Percentiles rank a stretch among this genome's conserved stretches.
Conservation (phyloP, 2,329 filamentous ascomycete genomes). For the Fusarium dimerum region DNA sequence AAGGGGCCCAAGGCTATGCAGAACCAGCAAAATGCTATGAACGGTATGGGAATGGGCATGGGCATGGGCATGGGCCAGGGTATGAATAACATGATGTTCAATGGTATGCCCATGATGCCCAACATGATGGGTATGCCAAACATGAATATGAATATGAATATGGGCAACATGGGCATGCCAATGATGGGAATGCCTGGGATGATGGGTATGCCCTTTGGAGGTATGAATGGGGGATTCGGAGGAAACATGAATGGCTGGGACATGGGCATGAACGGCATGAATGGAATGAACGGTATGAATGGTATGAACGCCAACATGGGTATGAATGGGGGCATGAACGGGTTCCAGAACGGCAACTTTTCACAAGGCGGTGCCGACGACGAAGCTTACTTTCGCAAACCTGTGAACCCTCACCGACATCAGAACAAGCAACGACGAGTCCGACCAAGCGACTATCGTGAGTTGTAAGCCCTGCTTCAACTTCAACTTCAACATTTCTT, state of each 20-base stretch:
- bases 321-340: slow-evolving; percentile 34
- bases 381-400: slow-evolving; percentile 92
- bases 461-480: slow-evolving; percentile 55
- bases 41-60: slow-evolving; percentile 44
- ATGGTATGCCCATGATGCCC: slow-evolving; percentile 41
- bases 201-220: slow-evolving; percentile 28
- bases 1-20: slow-evolving; percentile 68
- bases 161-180: slow-evolving; percentile 29
- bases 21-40: slow-evolving; percentile 54
- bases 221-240: slow-evolving; percentile 20
- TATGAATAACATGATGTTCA: slow-evolving; percentile 39
- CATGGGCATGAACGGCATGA: slow-evolving; percentile 35
- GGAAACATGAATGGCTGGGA: slow-evolving; percentile 25
- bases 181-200: slow-evolving; percentile 34
- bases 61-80: slow-evolving; percentile 38
- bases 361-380: slow-evolving; percentile 68
- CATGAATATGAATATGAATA: slow-evolving; percentile 35
- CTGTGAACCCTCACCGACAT: slow-evolving; percentile 90
- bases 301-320: slow-evolving; percentile 26
- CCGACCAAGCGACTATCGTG: slow-evolving; percentile 87
- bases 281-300: slow-evolving; percentile 29
- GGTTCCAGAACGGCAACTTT: slow-evolving; percentile 43
- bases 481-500: not conserved
- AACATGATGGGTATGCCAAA: slow-evolving; percentile 36
- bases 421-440: slow-evolving; percentile 78